A percentile compares a stretch with the other conserved stretches of the same genome.
These are phyloP conservation scores for Ceratobasidium papillatum DNA, from an alignment of 1,284 basidiomycete species.

Conservation along the genomic window DNA sequence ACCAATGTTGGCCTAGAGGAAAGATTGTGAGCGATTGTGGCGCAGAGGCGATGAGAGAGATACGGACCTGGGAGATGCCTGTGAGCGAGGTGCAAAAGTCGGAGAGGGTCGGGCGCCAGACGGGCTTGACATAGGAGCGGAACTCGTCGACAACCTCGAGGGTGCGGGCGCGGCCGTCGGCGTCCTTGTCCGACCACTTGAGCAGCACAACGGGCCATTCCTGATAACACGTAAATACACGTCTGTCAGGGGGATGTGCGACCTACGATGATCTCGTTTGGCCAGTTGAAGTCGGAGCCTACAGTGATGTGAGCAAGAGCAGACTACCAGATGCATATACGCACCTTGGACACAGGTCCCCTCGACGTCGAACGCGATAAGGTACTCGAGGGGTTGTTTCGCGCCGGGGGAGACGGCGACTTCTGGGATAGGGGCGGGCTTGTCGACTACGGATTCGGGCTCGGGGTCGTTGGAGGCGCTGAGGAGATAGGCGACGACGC, in stretches of 20 bases:
- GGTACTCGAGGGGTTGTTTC: slow-evolving; percentile 49
- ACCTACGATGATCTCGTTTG: slow-evolving; percentile 93
- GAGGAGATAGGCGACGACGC: background rate
- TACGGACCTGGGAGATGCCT: slow-evolving; percentile 86
- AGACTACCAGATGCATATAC: background rate
- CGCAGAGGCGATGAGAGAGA: slow-evolving; percentile 5
- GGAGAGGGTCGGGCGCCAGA: slow-evolving; percentile 83
- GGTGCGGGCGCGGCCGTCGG: slow-evolving; percentile 61
- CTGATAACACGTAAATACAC: slow-evolving; percentile 54
- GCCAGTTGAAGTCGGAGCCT: slow-evolving; percentile 70
- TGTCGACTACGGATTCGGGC: background rate
- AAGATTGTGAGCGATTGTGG: background rate
- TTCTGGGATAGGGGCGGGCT: background rate
- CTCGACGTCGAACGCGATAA: slow-evolving; percentile 87
- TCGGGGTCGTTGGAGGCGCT: background rate
- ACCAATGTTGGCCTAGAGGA: slow-evolving; percentile 80
- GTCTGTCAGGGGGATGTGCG: slow-evolving; percentile 39
- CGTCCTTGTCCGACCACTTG: slow-evolving; percentile 75
- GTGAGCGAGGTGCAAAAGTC: slow-evolving; percentile 88
- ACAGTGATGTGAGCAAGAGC: background rate
- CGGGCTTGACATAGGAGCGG: slow-evolving; percentile 87
- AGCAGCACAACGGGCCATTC: slow-evolving; percentile 91
- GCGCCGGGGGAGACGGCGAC: slow-evolving; percentile 54
- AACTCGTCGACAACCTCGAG: slow-evolving; percentile 82
- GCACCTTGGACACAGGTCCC: slow-evolving; percentile 79